These are phyloP conservation scores for Debaryomyces prosopidis DNA, from an alignment of 805 yeast genomes.

Conservation along the genomic window DNA sequence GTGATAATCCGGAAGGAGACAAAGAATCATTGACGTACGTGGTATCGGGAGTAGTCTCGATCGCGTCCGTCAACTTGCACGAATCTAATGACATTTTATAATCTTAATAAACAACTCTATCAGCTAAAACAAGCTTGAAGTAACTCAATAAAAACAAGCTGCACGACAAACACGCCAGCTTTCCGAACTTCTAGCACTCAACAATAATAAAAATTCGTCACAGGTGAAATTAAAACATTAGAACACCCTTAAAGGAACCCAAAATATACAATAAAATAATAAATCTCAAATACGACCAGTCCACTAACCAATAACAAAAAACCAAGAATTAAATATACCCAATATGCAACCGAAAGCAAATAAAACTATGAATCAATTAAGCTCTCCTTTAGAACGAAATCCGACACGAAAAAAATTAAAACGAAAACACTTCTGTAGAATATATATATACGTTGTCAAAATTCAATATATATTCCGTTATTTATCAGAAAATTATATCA, in stretches of 20 bases:
- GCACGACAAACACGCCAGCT: too few relatives aligned
- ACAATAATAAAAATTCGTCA: too few relatives aligned
- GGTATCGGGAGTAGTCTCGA: background rate
- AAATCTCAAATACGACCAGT: background rate
- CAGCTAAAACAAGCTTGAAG: too few relatives aligned
- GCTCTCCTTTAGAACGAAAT: background rate
- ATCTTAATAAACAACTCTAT: too few relatives aligned
- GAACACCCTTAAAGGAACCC: background rate
- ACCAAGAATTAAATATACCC: background rate
- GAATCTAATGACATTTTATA: too few relatives aligned
- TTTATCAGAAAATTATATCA: background rate
- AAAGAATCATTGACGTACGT: background rate
- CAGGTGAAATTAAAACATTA: background rate
- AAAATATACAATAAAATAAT: background rate
- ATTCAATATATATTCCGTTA: background rate
- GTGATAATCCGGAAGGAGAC: background rate
- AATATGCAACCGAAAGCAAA: background rate
- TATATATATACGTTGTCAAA: background rate
- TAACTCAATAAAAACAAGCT: too few relatives aligned
- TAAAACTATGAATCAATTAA: background rate
- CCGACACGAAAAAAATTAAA: background rate
- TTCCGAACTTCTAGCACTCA: too few relatives aligned
- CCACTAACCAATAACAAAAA: background rate
- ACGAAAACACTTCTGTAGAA: background rate
- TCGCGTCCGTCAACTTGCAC: background rate